Conservation (phyloP, 371 early-diverging fungal species). For the Rhizopus stolonifer region DNA sequence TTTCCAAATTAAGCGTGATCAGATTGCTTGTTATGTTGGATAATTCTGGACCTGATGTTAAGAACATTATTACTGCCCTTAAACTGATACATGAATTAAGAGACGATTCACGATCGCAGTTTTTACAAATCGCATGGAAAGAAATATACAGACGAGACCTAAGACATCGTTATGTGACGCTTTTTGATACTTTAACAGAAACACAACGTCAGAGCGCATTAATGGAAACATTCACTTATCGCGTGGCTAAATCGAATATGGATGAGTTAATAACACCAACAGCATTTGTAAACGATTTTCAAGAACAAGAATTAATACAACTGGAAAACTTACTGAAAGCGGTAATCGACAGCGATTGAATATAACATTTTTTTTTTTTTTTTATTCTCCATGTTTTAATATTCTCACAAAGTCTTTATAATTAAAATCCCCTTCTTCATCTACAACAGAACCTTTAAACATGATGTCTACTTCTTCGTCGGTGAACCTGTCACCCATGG, state of each 20-base stretch:
- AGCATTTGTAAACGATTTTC: background rate
- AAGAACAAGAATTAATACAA: background rate
- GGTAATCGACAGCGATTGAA: background rate
- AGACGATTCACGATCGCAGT: background rate
- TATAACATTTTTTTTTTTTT: too few species aligned
- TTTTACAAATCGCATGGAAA: background rate
- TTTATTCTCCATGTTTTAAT: conserved; percentile 90
- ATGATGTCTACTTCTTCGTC: conserved; percentile 93
- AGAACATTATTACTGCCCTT: background rate
- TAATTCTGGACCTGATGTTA: background rate
- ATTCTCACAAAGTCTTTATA: conserved; percentile 91
- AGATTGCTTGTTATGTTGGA: background rate
- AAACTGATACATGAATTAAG: background rate
- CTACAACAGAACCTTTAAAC: conserved; percentile 89
- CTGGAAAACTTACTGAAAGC: background rate
- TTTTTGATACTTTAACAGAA: background rate
- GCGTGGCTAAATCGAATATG: background rate
- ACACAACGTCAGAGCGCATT: background rate
- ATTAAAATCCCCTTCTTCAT: conserved; percentile 70
- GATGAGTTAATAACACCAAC: background rate
- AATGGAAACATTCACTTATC: conserved; percentile 1
- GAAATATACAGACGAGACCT: background rate
- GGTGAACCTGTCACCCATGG: conserved; percentile 89
- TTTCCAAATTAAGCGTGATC: background rate
- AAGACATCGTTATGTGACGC: background rate